These are phyloP conservation scores for Trichoderma simmonsii DNA, from an alignment of 2,329 filamentous ascomycete genomes.

Conservation along the genomic window DNA sequence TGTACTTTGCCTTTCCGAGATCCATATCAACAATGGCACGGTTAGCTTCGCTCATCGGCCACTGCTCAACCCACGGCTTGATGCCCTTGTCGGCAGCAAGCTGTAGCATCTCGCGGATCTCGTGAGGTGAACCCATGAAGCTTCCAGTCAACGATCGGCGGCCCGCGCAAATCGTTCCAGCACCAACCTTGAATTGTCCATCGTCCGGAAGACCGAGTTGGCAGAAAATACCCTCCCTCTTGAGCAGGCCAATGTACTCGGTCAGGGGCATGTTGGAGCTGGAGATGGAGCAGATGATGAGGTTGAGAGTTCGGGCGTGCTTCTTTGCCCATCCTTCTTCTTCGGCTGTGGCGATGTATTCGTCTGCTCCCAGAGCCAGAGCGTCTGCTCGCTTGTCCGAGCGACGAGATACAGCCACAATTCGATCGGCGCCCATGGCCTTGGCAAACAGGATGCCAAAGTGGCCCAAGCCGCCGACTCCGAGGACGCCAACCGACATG, in stretches of 20 bases:
- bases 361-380: conserved; percentile 54
- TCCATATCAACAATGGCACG: conserved; percentile 54
- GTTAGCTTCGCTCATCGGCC: conserved; percentile 55
- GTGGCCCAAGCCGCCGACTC: conserved; percentile 65
- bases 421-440: conserved; percentile 59
- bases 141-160: conserved; percentile 45
- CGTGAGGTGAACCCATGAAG: conserved; percentile 46
- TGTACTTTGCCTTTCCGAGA: conserved; percentile 47
- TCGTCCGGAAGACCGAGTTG: conserved; percentile 51
- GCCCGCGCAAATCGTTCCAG: conserved; percentile 39
- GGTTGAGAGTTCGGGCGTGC: conserved; percentile 49
- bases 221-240: conserved; percentile 58
- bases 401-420: conserved; percentile 56
- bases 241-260: conserved; percentile 59
- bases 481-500: conserved; percentile 63
- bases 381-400: conserved; percentile 53
- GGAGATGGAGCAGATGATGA: conserved; percentile 60
- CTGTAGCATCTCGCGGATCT: conserved; percentile 59
- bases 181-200: conserved; percentile 33
- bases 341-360: conserved; percentile 40
- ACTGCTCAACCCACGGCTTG: conserved; percentile 54
- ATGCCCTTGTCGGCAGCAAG: conserved; percentile 56
- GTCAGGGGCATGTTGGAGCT: conserved; percentile 54
- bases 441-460: conserved; percentile 65
- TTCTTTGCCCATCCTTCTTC: conserved; percentile 51